These are phyloP conservation scores for Rutstroemia sp. DNA, from an alignment of 2,329 filamentous ascomycete species.

Conservation along the genomic window DNA sequence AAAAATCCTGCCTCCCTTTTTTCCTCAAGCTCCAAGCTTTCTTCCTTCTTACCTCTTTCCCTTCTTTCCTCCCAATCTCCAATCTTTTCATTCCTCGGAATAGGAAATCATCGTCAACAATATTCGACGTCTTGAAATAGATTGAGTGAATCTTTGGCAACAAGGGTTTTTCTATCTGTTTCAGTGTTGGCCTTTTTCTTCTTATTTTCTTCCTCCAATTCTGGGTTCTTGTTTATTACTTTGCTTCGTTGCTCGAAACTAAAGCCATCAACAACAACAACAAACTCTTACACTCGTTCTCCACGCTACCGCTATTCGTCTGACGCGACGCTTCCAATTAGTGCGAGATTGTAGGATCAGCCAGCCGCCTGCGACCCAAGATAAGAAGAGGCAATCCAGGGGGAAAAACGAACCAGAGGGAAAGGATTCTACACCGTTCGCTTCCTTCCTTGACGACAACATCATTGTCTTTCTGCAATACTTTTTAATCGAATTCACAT, in stretches of 20 bases:
- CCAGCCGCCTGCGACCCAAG: not conserved
- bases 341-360: constrained; percentile 1
- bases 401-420: not conserved
- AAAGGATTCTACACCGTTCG: not conserved
- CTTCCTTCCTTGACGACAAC: constrained; percentile 1
- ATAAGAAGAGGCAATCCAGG: not conserved
- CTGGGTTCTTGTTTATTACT: not conserved
- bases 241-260: not conserved
- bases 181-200: not conserved
- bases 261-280: not conserved
- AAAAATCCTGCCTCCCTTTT: not conserved
- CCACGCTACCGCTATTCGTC: not conserved
- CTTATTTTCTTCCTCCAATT: not conserved
- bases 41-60: not conserved
- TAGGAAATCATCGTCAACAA: not conserved
- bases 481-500: constrained; percentile 3
- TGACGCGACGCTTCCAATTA: constrained; percentile 1
- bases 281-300: constrained; percentile 2
- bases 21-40: not conserved
- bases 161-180: not conserved
- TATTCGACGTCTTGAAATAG: not conserved
- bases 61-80: not conserved
- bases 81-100: constrained; percentile 6
- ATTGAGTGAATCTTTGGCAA: not conserved
- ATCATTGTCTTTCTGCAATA: not conserved